A percentile compares a stretch with the other conserved stretches of the same genome.
These are phyloP conservation scores for Tulasnella sp. DNA, from an alignment of 768 basidiomycete genomes.

Conservation along the genomic window DNA sequence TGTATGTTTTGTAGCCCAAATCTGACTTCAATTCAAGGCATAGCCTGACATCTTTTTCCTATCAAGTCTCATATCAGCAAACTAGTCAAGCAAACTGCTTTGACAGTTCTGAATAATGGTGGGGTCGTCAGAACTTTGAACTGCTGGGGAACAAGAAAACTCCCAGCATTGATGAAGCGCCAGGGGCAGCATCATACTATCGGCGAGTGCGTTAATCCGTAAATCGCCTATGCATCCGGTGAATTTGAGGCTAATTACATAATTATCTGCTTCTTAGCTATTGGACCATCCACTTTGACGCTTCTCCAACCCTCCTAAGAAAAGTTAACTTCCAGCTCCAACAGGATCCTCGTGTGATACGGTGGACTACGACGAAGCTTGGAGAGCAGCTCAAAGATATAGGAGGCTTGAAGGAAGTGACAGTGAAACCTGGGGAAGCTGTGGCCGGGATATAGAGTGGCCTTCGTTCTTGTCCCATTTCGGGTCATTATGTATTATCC, in stretches of 20 bases:
- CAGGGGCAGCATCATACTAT: constrained; percentile 39
- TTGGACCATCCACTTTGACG: constrained; percentile 87
- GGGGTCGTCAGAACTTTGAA: constrained; percentile 75
- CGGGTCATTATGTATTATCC: too few relatives aligned
- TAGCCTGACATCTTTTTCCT: not conserved
- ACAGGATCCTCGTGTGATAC: constrained; percentile 70
- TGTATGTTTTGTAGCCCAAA: constrained; percentile 34
- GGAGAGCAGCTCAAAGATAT: constrained; percentile 66
- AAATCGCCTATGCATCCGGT: not conserved
- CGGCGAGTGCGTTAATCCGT: constrained; percentile 58
- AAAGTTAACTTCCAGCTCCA: constrained; percentile 59
- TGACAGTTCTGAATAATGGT: constrained; percentile 60
- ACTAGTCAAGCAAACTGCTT: constrained; percentile 63
- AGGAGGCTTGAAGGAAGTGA: constrained; percentile 26
- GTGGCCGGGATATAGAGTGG: too few relatives aligned
- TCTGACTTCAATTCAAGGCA: too few relatives aligned
- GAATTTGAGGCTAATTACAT: constrained; percentile 9
- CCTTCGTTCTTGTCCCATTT: too few relatives aligned
- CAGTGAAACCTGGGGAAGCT: not conserved
- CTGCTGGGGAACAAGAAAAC: constrained; percentile 58
- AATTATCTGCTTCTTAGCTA: constrained; percentile 40
- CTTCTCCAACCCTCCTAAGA: constrained; percentile 58
- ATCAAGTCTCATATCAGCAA: constrained; percentile 33
- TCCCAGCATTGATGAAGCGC: constrained; percentile 58
- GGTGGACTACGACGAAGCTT: constrained; percentile 71